Evolutionary conservation across 495 filamentous ascomycete genomes (phyloP).

Genomic region (Pseudevernia furfuracea): DNA sequence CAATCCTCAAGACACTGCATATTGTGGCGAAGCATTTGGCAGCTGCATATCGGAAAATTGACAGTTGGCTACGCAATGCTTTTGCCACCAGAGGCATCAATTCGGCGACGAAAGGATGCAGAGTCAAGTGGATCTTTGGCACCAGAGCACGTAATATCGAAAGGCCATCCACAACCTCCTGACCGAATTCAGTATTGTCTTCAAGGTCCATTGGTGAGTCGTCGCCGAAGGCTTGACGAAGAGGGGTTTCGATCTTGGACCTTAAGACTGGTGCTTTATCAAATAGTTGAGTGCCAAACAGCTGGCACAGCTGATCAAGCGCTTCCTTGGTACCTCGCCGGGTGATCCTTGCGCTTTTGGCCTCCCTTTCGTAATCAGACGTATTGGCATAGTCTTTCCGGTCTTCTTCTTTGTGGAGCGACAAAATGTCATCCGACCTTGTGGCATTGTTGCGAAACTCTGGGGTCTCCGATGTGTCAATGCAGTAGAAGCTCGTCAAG

Average conservation of each 20-base stretch:
- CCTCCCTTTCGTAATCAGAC: constrained; percentile 77
- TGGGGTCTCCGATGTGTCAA: constrained; percentile 93
- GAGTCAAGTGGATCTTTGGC: constrained; percentile 65
- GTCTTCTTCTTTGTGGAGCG: constrained; percentile 93
- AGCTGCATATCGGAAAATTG: constrained; percentile 89
- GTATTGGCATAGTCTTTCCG: constrained; percentile 86
- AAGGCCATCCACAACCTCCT: constrained; percentile 87
- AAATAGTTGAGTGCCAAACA: constrained; percentile 69
- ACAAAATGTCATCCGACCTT: constrained; percentile 72
- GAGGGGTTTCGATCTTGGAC: constrained; percentile 68
- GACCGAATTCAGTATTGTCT: constrained; percentile 66
- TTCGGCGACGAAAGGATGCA: constrained; percentile 69
- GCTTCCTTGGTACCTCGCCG: constrained; percentile 90
- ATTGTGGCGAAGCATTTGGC: constrained; percentile 96
- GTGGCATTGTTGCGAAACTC: constrained; percentile 75
- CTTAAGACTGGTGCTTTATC: constrained; percentile 72
- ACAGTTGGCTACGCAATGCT: constrained; percentile 75
- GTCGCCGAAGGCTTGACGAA: constrained; percentile 64
- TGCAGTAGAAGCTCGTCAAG: constrained; percentile 90
- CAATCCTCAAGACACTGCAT: constrained; percentile 88
- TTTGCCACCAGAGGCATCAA: constrained; percentile 82
- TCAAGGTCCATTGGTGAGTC: constrained; percentile 63
- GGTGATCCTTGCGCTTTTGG: constrained; percentile 77
- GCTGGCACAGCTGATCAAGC: constrained; percentile 73
- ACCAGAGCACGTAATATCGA: constrained; percentile 86